A percentile compares a stretch with the other conserved stretches of the same genome.
phyloP scores from a whole-genome alignment of 495 filamentous ascomycete genomes.

The Parathielavia hyrcaniae region DNA sequence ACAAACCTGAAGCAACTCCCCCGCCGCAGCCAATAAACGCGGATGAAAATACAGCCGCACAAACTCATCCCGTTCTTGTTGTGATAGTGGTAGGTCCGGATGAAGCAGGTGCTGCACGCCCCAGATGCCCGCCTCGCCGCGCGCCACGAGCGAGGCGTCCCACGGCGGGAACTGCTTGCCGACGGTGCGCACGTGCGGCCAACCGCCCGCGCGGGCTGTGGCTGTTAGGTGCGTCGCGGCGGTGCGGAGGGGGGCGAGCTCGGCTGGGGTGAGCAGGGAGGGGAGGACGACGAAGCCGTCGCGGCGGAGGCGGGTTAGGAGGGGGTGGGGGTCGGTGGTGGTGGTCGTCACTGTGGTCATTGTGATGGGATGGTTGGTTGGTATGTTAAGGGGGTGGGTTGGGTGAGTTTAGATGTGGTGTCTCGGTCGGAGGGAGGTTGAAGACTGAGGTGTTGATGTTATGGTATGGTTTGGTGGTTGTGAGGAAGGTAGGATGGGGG shows the following conservation, averaged over 20 bases:
- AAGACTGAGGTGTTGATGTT: not conserved
- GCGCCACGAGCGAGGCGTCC: constrained; percentile 37
- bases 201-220: constrained; percentile 55
- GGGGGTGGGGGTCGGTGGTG: constrained; percentile 17
- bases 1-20: constrained; percentile 43
- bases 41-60: constrained; percentile 59
- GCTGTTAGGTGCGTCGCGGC: constrained; percentile 49
- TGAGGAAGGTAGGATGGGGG: too few relatives aligned
- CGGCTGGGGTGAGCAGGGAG: constrained; percentile 29
- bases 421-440: not conserved
- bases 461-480: too few relatives aligned
- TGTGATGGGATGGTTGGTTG: not conserved
- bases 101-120: constrained; percentile 79
- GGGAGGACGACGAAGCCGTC: constrained; percentile 38
- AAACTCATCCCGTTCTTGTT: constrained; percentile 48
- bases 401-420: not conserved
- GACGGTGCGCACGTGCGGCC: constrained; percentile 74
- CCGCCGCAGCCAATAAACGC: constrained; percentile 50
- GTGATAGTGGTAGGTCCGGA: constrained; percentile 45
- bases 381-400: not conserved
- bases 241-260: constrained; percentile 44
- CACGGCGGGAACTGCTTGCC: constrained; percentile 85
- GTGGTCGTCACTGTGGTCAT: not conserved
- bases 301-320: constrained; percentile 26
- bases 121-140: constrained; percentile 60